A percentile compares a stretch with the other conserved stretches of the same genome.
These are phyloP conservation scores for Ophiosphaerella korrae DNA, from an alignment of 2,329 filamentous ascomycete species.

Conservation along the genomic window DNA sequence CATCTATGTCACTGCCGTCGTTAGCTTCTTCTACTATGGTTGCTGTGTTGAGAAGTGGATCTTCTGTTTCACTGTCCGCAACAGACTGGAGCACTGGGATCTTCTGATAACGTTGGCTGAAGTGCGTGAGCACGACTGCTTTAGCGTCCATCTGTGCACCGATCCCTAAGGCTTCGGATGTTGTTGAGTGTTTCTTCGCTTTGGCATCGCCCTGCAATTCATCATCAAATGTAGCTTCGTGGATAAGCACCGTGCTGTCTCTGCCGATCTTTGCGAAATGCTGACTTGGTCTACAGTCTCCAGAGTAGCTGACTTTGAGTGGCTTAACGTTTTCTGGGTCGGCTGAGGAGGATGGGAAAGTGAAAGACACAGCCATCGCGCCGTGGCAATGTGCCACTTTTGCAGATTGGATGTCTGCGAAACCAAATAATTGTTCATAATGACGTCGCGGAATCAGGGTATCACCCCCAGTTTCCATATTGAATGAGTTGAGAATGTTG, in stretches of 20 bases:
- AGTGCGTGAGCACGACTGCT: constrained; percentile 86
- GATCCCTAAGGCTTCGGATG: constrained; percentile 80
- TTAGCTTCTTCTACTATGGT: constrained; percentile 33
- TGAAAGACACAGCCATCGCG: constrained; percentile 76
- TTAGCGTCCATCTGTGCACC: constrained; percentile 79
- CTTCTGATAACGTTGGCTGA: constrained; percentile 91
- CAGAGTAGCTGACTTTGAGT: constrained; percentile 90
- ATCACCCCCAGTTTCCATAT: constrained; percentile 4
- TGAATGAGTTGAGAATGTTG: constrained; percentile 29
- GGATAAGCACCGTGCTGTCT: constrained; percentile 81
- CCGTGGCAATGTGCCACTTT: constrained; percentile 79
- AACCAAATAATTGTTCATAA: constrained; percentile 60
- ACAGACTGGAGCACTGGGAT: constrained; percentile 59
- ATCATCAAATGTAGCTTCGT: constrained; percentile 96
- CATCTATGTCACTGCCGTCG: constrained; percentile 22
- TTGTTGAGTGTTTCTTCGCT: constrained; percentile 90
- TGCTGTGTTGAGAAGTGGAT: constrained; percentile 15
- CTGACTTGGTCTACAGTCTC: constrained; percentile 78
- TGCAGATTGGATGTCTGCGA: constrained; percentile 70
- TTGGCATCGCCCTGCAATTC: constrained; percentile 76
- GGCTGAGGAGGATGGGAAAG: constrained; percentile 64
- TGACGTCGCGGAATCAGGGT: constrained; percentile 15
- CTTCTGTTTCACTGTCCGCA: constrained; percentile 35
- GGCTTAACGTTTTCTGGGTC: constrained; percentile 48
- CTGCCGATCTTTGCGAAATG: constrained; percentile 73